Evolutionary conservation across 192 early-diverging fungal species (phyloP), one percentile per base, ranked within the genome.

Genomic region (Podila horticola): DNA sequence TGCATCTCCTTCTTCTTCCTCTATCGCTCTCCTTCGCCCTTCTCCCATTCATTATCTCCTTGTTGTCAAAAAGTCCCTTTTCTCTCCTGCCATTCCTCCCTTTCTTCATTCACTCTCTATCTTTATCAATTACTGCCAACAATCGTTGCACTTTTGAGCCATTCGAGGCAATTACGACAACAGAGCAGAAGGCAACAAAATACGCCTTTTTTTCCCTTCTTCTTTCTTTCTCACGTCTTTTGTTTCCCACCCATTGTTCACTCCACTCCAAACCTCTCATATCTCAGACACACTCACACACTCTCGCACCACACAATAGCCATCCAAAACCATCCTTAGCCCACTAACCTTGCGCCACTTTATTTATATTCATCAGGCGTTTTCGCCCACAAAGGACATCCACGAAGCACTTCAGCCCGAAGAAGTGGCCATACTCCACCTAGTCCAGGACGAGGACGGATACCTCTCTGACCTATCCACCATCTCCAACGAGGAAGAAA

Each of bases 381-480:
- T 22, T 20, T 64, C 41, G 11, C 62, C 62, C 59, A 28, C 59
- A 24, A 33, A 61, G 59, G 59, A 19, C 22, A 50, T 64, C 22
- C 66, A 69, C 2, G 62, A 66, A 12, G 67, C 58, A 7, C 15
- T 64, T 26, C 61, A 75, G 4, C 52, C 68, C 57, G 68, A 76
- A 7, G 64, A 79, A 63, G 67, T 36, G 9, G 2, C 31, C 5
- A 51, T 26, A 17, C 34, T 69, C 17, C 58, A 60, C 15, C 55
- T 60, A 8, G 24, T 62, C 26, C 68, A 69, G 26, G 68, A 70
- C 33, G 68, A 70, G 49, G 68, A 70, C 28, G 75, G 75, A 19
- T 79, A 79, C 17, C 64, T 79, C 45, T 79, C 75, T 3, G 75
- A 79, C 31, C 52, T 81, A 4, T 81, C 77, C 1, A 81, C 66